Evolutionary conservation across 768 basidiomycete genomes (phyloP).

Genomic region (Termitomyces sp.): DNA sequence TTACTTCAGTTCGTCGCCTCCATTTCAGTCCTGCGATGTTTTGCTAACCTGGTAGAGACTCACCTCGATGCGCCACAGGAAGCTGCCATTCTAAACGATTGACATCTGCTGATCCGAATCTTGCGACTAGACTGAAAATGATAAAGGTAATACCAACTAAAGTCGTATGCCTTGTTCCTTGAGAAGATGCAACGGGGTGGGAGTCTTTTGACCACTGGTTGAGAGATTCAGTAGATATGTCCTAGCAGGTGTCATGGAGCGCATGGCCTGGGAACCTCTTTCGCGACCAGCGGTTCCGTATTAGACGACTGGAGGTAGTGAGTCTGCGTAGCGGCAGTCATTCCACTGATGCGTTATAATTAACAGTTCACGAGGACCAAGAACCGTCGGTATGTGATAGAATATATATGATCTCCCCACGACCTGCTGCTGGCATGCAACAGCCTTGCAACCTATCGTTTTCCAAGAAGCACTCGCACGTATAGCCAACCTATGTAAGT

Average conservation of each 20-base stretch:
- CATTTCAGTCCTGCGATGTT: background rate
- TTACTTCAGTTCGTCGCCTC: background rate
- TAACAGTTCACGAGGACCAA: background rate
- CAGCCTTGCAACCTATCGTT: background rate
- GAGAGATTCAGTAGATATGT: too few relatives aligned
- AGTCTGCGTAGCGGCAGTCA: background rate
- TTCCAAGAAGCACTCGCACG: background rate
- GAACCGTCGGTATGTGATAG: background rate
- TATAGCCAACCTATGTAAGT: too few relatives aligned
- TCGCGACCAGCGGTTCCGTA: background rate
- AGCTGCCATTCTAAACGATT: background rate
- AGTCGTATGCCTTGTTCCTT: background rate
- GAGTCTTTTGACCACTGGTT: too few relatives aligned
- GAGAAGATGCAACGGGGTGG: too few relatives aligned
- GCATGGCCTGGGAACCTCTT: too few relatives aligned
- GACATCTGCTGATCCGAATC: background rate
- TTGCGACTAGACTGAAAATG: background rate
- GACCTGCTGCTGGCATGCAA: background rate
- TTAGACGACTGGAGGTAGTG: background rate
- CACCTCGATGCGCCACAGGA: background rate
- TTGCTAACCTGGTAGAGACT: background rate
- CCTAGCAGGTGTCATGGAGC: too few relatives aligned
- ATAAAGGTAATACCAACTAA: background rate
- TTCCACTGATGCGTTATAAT: background rate
- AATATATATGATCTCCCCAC: background rate